Evolutionary conservation across 1,284 basidiomycete species (phyloP).

Genomic region (Exsudoporus floridanus): DNA sequence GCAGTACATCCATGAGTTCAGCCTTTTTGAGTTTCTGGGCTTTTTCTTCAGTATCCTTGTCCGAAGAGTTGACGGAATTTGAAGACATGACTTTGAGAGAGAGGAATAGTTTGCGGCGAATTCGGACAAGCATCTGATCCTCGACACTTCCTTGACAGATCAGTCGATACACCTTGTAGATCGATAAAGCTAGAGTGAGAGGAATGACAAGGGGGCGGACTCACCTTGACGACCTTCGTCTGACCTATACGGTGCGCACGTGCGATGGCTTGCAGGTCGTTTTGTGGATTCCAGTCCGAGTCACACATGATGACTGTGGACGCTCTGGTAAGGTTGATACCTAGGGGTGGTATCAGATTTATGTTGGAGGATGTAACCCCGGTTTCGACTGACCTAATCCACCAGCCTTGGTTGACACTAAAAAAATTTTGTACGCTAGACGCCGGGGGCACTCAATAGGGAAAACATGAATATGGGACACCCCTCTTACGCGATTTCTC

Average conservation of each 20-base stretch:
- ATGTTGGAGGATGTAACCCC: neutral
- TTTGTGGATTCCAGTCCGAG: slow-evolving; percentile 76
- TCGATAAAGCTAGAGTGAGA: neutral
- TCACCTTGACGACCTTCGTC: slow-evolving; percentile 77
- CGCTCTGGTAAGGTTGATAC: slow-evolving; percentile 81
- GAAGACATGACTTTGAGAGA: slow-evolving; percentile 57
- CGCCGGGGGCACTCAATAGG: slow-evolving; percentile 34
- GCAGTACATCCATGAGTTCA: slow-evolving; percentile 56
- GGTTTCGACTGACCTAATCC: slow-evolving; percentile 59
- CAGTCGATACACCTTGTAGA: slow-evolving; percentile 51
- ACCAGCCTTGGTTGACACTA: slow-evolving; percentile 86
- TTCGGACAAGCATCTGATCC: slow-evolving; percentile 64
- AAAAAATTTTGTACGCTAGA: slow-evolving; percentile 74
- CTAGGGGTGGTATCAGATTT: slow-evolving; percentile 25
- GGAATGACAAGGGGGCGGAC: neutral
- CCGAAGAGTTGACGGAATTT: slow-evolving; percentile 22
- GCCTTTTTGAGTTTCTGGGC: slow-evolving; percentile 36
- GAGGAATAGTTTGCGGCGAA: slow-evolving; percentile 62
- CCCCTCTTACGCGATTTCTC: slow-evolving; percentile 48
- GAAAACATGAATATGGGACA: slow-evolving; percentile 24
- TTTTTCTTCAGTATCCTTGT: slow-evolving; percentile 24
- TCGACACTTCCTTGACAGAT: slow-evolving; percentile 61
- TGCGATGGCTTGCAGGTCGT: slow-evolving; percentile 87
- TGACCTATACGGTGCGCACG: slow-evolving; percentile 81
- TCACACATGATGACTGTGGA: slow-evolving; percentile 82